Evolutionary conservation across 192 early-diverging fungal species (phyloP).

Genomic region (Dissophora globulifera): DNA sequence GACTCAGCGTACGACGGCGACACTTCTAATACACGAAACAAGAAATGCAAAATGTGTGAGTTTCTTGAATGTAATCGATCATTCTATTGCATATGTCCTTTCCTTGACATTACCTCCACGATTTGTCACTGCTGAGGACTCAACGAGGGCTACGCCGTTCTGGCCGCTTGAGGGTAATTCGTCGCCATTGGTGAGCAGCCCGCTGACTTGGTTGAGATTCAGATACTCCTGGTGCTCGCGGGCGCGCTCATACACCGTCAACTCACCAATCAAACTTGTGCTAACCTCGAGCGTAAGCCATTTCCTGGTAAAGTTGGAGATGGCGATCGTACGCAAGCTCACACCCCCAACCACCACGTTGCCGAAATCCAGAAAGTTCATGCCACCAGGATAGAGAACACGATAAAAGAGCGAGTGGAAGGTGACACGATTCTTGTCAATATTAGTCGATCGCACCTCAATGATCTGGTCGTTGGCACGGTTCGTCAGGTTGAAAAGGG

Average conservation of each 20-base stretch:
- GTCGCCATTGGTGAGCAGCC: slow-evolving; percentile 1
- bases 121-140: slow-evolving; percentile 7
- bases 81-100: too few relatives aligned
- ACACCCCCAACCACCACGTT: slow-evolving; percentile 85
- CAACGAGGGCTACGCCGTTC: not conserved
- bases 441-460: slow-evolving; percentile 91
- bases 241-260: slow-evolving; percentile 52
- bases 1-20: slow-evolving; percentile 3
- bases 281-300: slow-evolving; percentile 58
- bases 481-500: slow-evolving; percentile 90
- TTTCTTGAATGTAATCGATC: not conserved
- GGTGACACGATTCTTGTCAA: slow-evolving; percentile 96
- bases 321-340: slow-evolving; percentile 78
- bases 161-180: not conserved
- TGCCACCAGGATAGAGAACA: slow-evolving; percentile 83
- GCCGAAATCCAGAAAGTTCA: slow-evolving; percentile 97
- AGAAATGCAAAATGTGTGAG: too few relatives aligned
- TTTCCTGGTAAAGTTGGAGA: slow-evolving; percentile 84
- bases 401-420: slow-evolving; percentile 97
- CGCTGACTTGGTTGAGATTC: slow-evolving; percentile 14
- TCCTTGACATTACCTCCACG: slow-evolving; percentile 21
- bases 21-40: too few relatives aligned
- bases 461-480: slow-evolving; percentile 90
- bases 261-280: slow-evolving; percentile 55
- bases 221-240: slow-evolving; percentile 28